Evolutionary conservation across 2,329 filamentous ascomycete species (phyloP), one percentile per base, ranked within the genome.

Genomic region (Sarocladium strictum): DNA sequence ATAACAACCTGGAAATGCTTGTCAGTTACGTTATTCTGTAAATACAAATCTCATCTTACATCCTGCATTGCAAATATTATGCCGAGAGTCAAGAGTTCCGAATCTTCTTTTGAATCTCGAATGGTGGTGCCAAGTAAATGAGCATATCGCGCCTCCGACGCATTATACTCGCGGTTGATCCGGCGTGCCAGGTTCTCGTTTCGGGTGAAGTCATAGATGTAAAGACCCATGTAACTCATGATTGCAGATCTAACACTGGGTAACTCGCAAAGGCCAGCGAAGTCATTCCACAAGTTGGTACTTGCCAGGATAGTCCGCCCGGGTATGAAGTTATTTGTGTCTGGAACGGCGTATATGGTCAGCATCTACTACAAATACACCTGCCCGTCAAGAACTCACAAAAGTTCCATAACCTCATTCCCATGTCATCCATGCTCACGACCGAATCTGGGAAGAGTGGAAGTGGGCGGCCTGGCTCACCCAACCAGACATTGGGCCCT

Each of bases 261-360:
- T 24, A 63, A 65, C 23, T 66, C 62, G 21, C 69, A 66, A 68
- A 73, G 71, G n/a, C 64, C 62, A 4, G 69, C 69, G 49, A 74
- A 70, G 40, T 74, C 69, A 10, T 63, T 58, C 71, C 71, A 74
- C 1, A 71, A 61, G 55, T 74, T 74, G 19, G 71, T 72, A 14
- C 63, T 65, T 6, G 57, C 56, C 2, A 73, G 59, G 15, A 74
- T 65, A 54, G 68, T 73, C 45, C 71, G 63, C 5, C 71, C 71
- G 1, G 71, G 68, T 33, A 71, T 73, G 71, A 71, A 73, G 19
- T 72, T 72, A 9, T 61, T 63, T 2, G 68, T 59, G 56, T 73
- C 71, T 73, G n/a, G n/a, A n/a, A n/a, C n/a, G n/a, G n/a, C n/a
- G n/a, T n/a, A n/a, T n/a, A n/a, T n/a, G n/a, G 21, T 10, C 14